Evolutionary conservation across 805 yeast species (phyloP).

Genomic region (Candida broadrunensis): DNA sequence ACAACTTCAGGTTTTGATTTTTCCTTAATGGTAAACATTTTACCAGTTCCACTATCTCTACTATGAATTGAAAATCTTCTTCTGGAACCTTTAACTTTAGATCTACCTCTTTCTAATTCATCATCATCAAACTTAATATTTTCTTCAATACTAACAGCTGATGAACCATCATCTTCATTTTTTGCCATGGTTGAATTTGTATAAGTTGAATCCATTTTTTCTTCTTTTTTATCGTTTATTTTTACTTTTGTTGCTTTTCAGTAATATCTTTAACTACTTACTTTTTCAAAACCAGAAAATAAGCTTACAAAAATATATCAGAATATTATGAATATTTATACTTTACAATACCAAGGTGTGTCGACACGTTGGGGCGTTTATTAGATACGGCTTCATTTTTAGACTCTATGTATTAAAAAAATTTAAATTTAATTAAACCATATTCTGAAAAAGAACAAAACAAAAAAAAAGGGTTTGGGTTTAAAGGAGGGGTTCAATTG

Average conservation of each 20-base stretch:
- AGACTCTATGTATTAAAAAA: too few relatives aligned
- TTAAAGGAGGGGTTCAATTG: too few relatives aligned
- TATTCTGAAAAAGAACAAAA: too few relatives aligned
- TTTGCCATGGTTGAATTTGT: constrained; percentile 2
- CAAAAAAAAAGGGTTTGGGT: too few relatives aligned
- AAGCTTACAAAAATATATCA: too few relatives aligned
- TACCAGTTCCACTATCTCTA: constrained; percentile 1
- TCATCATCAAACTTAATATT: constrained; percentile 5
- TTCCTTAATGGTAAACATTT: constrained; percentile 3
- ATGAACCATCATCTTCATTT: background rate
- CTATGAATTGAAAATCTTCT: constrained; percentile 8
- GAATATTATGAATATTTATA: too few relatives aligned
- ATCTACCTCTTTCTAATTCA: constrained; percentile 6
- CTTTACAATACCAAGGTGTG: too few relatives aligned
- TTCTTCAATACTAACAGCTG: background rate
- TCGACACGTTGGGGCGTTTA: too few relatives aligned
- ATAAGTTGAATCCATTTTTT: constrained; percentile 3
- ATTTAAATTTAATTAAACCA: too few relatives aligned
- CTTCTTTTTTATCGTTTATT: too few relatives aligned
- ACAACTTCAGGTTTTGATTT: constrained; percentile 19
- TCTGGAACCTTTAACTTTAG: background rate
- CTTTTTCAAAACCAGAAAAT: too few relatives aligned
- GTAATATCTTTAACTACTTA: background rate
- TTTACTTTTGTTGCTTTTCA: background rate
- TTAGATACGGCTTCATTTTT: too few relatives aligned